A percentile compares a stretch with the other conserved stretches of the same genome.
Conservation (phyloP, 148 eudicot genomes). For the Spergularia marina region DNA sequence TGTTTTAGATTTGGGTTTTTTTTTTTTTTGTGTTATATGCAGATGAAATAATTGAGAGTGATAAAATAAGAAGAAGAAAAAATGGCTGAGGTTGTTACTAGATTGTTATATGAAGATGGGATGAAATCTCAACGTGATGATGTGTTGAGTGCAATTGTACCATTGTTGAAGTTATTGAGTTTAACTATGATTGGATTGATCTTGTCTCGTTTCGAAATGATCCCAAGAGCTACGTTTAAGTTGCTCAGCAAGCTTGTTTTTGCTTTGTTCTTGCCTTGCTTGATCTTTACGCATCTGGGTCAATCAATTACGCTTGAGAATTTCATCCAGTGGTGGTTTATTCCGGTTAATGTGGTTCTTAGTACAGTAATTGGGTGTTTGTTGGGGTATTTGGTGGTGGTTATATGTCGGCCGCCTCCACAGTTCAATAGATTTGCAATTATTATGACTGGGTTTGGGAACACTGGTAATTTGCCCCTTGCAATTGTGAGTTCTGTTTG, state of each 20-base stretch:
- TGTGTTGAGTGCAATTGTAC: constrained; percentile 50
- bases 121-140: constrained; percentile 40
- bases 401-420: constrained; percentile 58
- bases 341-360: constrained; percentile 60
- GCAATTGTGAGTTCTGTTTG: constrained; percentile 62
- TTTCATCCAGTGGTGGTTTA: constrained; percentile 60
- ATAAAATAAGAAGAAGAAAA: neutral
- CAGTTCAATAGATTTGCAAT: constrained; percentile 50
- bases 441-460: constrained; percentile 67
- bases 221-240: constrained; percentile 57
- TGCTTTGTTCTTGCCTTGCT: constrained; percentile 60
- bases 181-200: constrained; percentile 45
- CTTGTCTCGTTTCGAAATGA: constrained; percentile 47
- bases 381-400: constrained; percentile 56
- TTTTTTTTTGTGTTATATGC: neutral
- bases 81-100: constrained; percentile 31
- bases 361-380: constrained; percentile 56
- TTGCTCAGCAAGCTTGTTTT: constrained; percentile 76
- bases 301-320: constrained; percentile 50
- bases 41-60: constrained; percentile 19
- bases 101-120: constrained; percentile 25
- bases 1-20: constrained; percentile 8
- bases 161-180: constrained; percentile 51
- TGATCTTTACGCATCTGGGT: constrained; percentile 57
- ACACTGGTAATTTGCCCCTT: constrained; percentile 65